Conservation (phyloP, 2,329 filamentous ascomycete species). For the Ophiostoma fasciatum region DNA sequence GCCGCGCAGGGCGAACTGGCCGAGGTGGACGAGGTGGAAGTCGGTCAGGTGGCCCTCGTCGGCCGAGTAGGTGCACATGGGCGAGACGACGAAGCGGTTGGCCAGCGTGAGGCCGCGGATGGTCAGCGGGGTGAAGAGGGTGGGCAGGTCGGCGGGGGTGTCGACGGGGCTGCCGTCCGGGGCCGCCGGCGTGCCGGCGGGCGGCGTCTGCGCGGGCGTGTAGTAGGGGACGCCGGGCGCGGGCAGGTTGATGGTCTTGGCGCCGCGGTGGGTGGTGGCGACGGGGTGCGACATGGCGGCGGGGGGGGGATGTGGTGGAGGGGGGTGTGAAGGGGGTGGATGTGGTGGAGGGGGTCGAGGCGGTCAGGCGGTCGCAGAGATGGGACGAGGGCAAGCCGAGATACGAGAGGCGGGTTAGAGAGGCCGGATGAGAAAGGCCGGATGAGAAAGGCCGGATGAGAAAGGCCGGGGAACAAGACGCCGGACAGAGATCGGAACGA, state of each 20-base stretch:
- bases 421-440: no score
- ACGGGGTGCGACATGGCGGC: slow-evolving; percentile 2
- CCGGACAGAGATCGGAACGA: no score
- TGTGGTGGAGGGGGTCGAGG: no score
- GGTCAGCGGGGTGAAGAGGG: slow-evolving; percentile 39
- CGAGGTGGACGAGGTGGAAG: slow-evolving; percentile 72
- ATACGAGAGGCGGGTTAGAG: no score
- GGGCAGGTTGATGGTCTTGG: slow-evolving; percentile 18
- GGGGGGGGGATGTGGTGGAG: background rate
- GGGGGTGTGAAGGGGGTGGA: slow-evolving; percentile 6
- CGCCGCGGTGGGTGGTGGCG: slow-evolving; percentile 2
- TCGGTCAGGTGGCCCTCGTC: slow-evolving; percentile 55
- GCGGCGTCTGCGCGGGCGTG: slow-evolving; percentile 38
- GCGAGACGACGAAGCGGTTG: slow-evolving; percentile 43
- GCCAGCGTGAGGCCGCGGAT: slow-evolving; percentile 37
- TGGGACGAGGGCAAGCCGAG: background rate
- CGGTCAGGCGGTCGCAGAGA: slow-evolving; percentile 10
- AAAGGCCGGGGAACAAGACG: no score
- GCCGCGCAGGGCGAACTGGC: slow-evolving; percentile 62
- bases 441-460: no score
- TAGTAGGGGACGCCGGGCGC: slow-evolving; percentile 34
- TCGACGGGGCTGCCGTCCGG: slow-evolving; percentile 8
- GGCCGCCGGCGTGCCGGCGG: slow-evolving; percentile 31
- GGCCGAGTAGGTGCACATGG: slow-evolving; percentile 48
- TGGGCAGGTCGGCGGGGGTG: slow-evolving; percentile 23